Conservation (phyloP, 805 yeast genomes). For the Saccharomycopsis sp. region DNA sequence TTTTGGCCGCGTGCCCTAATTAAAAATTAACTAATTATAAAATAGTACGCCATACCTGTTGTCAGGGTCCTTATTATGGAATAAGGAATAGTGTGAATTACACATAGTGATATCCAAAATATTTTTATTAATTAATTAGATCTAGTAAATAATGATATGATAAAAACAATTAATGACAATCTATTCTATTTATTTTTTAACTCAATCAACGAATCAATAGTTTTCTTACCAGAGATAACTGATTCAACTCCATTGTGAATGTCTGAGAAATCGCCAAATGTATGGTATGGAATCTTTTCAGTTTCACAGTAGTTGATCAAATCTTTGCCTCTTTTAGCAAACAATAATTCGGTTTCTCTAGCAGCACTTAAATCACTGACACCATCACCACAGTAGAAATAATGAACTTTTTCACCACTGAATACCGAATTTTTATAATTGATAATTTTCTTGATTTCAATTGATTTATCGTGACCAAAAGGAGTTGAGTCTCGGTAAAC, state of each 20-base stretch:
- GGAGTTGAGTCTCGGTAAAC: conserved; percentile 76
- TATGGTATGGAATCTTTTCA: conserved; percentile 77
- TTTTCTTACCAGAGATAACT: conserved; percentile 7
- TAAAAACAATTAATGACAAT: too few relatives aligned
- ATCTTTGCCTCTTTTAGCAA: conserved; percentile 91
- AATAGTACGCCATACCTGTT: too few relatives aligned
- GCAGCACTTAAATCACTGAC: conserved; percentile 95
- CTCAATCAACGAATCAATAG: conserved; percentile 16
- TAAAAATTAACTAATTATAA: too few relatives aligned
- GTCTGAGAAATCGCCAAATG: conserved; percentile 69
- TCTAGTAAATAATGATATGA: not conserved
- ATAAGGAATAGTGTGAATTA: too few relatives aligned
- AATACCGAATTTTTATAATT: conserved; percentile 25
- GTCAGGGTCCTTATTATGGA: too few relatives aligned
- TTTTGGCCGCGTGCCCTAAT: too few relatives aligned
- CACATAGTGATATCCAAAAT: too few relatives aligned
- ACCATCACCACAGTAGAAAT: conserved; percentile 97
- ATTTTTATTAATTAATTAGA: too few relatives aligned
- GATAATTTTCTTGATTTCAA: conserved; percentile 53
- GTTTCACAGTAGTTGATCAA: conserved; percentile 76
- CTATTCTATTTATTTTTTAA: conserved; percentile 14
- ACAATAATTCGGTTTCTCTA: conserved; percentile 84
- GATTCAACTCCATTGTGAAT: conserved; percentile 29
- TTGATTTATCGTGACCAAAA: conserved; percentile 93
- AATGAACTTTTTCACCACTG: conserved; percentile 43